Conservation (phyloP, 192 early-diverging fungal genomes). For the Entophlyctis luteolus region DNA sequence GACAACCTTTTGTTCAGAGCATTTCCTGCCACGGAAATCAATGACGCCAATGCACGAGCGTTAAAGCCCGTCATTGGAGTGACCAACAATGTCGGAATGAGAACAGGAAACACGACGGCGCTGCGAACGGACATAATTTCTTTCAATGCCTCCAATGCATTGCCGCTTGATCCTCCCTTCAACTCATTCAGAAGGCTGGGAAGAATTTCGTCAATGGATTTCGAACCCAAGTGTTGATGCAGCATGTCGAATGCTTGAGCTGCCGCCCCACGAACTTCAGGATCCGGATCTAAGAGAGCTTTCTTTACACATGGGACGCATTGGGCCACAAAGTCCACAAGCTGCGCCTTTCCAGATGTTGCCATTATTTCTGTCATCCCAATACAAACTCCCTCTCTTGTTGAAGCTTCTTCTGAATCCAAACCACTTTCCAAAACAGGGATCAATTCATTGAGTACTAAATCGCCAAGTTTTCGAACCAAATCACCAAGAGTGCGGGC, state of each 20-base stretch:
- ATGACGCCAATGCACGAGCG: conserved; percentile 79
- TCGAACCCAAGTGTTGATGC: conserved; percentile 85
- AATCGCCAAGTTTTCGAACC: conserved; percentile 90
- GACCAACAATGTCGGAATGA: conserved; percentile 90
- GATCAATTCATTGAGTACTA: conserved; percentile 78
- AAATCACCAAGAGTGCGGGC: conserved; percentile 90
- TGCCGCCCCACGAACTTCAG: conserved; percentile 87
- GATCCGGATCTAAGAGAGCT: conserved; percentile 80
- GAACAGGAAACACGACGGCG: conserved; percentile 94
- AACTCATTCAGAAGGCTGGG: conserved; percentile 84
- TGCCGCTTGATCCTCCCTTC: conserved; percentile 30
- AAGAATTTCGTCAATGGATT: conserved; percentile 88
- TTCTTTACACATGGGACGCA: conserved; percentile 77
- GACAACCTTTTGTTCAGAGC: conserved; percentile 78
- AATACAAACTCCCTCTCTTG: conserved; percentile 88
- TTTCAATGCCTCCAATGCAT: conserved; percentile 91
- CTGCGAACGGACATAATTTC: conserved; percentile 97
- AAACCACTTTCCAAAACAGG: conserved; percentile 87
- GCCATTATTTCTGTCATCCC: conserved; percentile 89
- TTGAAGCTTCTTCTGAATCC: conserved; percentile 59
- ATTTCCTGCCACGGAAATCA: conserved; percentile 86
- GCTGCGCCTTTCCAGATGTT: conserved; percentile 72
- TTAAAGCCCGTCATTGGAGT: conserved; percentile 88
- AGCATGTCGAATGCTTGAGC: conserved; percentile 90
- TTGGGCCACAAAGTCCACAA: conserved; percentile 80